phyloP scores from a whole-genome alignment of 1,284 basidiomycete species.

The Agroathelia rolfsii region DNA sequence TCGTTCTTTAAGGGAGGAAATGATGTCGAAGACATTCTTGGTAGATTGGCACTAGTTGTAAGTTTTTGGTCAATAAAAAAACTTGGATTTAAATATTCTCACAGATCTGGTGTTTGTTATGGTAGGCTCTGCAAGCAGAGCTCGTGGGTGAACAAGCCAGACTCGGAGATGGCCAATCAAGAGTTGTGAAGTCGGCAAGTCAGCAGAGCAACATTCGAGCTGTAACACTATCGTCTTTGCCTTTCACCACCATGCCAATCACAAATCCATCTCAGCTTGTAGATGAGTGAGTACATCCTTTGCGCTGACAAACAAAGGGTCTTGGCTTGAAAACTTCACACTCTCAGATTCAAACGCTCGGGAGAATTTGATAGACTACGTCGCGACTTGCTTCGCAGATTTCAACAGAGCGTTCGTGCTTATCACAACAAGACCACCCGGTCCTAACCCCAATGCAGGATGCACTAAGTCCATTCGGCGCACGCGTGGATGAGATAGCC shows the following conservation, averaged over 20 bases:
- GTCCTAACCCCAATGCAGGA: conserved; percentile 28
- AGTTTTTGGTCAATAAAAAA: conserved; percentile 1
- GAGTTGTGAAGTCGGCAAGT: too few relatives aligned
- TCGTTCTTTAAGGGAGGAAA: conserved; percentile 86
- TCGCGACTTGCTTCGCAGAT: conserved; percentile 52
- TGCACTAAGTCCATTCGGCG: conserved; percentile 38
- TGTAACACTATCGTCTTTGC: too few relatives aligned
- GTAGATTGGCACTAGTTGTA: conserved; percentile 1
- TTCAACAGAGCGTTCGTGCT: conserved; percentile 49
- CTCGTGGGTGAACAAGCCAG: too few relatives aligned
- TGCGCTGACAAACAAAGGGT: too few relatives aligned
- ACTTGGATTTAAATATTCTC: neutral
- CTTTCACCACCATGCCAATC: conserved; percentile 27
- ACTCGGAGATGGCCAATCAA: too few relatives aligned
- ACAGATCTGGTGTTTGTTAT: too few relatives aligned
- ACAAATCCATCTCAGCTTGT: conserved; percentile 47
- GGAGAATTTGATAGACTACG: conserved; percentile 70
- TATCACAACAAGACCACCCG: neutral
- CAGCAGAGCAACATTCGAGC: too few relatives aligned
- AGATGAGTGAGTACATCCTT: conserved; percentile 36
- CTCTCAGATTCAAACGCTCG: conserved; percentile 62
- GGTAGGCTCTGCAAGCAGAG: too few relatives aligned
- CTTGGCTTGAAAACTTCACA: neutral
- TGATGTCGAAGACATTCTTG: conserved; percentile 11
- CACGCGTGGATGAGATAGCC: conserved; percentile 51